Evolutionary conservation across 2,329 filamentous ascomycete species (phyloP).

Genomic region (Pseudocercospora macadamiae): DNA sequence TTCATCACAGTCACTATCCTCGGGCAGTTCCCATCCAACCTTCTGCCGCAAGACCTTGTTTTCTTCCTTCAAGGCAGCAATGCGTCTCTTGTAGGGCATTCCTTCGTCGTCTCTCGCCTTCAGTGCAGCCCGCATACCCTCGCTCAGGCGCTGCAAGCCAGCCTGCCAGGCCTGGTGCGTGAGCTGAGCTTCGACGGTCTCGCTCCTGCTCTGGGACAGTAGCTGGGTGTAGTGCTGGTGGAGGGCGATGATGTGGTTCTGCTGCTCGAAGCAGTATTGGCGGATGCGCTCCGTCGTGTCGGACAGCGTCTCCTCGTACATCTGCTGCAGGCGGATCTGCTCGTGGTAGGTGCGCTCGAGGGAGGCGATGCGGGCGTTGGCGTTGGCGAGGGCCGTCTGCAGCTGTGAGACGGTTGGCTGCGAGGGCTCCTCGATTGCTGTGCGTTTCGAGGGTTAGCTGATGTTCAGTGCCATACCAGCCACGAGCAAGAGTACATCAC

Average conservation of each 20-base stretch:
- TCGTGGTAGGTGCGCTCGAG: slow-evolving; percentile 33
- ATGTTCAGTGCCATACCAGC: background rate
- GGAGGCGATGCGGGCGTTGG: slow-evolving; percentile 32
- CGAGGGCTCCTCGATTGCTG: slow-evolving; percentile 25
- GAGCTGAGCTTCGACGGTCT: slow-evolving; percentile 50
- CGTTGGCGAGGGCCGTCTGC: slow-evolving; percentile 31
- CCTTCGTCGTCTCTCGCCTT: slow-evolving; percentile 42
- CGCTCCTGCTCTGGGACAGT: slow-evolving; percentile 47
- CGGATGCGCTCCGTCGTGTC: slow-evolving; percentile 37
- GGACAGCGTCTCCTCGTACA: slow-evolving; percentile 47
- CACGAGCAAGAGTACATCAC: background rate
- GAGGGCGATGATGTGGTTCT: slow-evolving; percentile 46
- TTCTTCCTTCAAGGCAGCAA: slow-evolving; percentile 51
- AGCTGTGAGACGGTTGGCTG: slow-evolving; percentile 37
- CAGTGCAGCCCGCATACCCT: slow-evolving; percentile 45
- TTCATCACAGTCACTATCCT: slow-evolving; percentile 45
- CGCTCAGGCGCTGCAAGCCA: slow-evolving; percentile 47
- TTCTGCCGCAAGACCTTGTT: slow-evolving; percentile 50
- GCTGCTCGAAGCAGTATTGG: slow-evolving; percentile 44
- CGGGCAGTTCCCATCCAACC: slow-evolving; percentile 50
- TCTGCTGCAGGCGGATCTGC: slow-evolving; percentile 32
- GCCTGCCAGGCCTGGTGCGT: slow-evolving; percentile 55
- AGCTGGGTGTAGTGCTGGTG: slow-evolving; percentile 54
- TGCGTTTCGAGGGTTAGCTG: background rate
- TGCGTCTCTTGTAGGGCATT: slow-evolving; percentile 41